These are phyloP conservation scores for Athelia sp. DNA, from an alignment of 1,284 basidiomycete genomes.

Conservation along the genomic window DNA sequence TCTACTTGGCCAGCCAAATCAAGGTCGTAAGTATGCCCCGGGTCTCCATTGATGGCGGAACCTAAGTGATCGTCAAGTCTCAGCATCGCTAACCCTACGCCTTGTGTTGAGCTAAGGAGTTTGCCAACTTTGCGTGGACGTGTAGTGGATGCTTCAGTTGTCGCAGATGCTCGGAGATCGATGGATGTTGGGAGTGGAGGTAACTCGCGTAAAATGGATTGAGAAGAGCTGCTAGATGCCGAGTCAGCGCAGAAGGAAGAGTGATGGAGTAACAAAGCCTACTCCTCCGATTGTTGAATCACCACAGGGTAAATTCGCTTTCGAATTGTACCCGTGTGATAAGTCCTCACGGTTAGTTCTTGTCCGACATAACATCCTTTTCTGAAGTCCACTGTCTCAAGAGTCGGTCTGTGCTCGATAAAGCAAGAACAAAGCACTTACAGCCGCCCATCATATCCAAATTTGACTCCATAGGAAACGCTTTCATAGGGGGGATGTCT, in stretches of 20 bases:
- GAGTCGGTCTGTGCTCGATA: conserved; percentile 8
- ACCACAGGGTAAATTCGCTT: conserved; percentile 87
- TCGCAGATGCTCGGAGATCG: conserved; percentile 4
- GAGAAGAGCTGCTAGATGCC: conserved; percentile 4
- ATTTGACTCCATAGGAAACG: conserved; percentile 92
- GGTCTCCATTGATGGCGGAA: conserved; percentile 17
- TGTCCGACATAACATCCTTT: conserved; percentile 99
- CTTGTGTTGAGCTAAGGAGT: conserved; percentile 51
- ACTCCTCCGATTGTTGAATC: conserved; percentile 34
- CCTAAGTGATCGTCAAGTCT: conserved; percentile 59
- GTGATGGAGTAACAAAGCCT: conserved; percentile 10
- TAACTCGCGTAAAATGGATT: conserved; percentile 27
- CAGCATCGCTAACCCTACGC: conserved; percentile 65
- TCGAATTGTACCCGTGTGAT: conserved; percentile 89
- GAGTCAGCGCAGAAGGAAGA: too few relatives aligned
- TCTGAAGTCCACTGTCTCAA: conserved; percentile 81
- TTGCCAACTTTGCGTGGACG: conserved; percentile 65
- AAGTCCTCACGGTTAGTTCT: conserved; percentile 94
- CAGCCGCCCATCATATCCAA: conserved; percentile 91
- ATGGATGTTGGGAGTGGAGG: conserved; percentile 27
- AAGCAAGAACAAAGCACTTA: conserved; percentile 33
- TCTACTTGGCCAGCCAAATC: conserved; percentile 8
- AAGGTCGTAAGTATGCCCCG: conserved; percentile 5
- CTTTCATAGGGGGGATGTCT: conserved; percentile 75
- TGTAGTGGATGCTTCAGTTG: conserved; percentile 10